Evolutionary conservation across 176 grass and related monocot genomes (phyloP).

Genomic region (Dendrocalamus sinicus): DNA sequence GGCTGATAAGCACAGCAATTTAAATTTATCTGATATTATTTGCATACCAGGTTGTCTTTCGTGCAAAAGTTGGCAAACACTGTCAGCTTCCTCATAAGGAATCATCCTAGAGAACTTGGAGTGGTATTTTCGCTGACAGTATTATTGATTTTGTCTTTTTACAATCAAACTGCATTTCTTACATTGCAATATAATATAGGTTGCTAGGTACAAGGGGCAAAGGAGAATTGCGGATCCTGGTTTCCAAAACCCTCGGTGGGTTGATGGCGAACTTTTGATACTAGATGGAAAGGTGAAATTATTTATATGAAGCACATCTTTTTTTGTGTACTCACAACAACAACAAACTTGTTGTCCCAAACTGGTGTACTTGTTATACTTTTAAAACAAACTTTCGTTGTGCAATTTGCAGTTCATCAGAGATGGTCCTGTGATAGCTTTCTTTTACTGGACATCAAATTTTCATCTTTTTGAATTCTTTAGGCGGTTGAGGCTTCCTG

Average conservation of each 20-base stretch:
- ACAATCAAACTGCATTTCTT: constrained; percentile 31
- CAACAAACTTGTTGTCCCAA: no score
- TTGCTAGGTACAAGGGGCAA: constrained; percentile 90
- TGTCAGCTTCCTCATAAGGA: constrained; percentile 88
- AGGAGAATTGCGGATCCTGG: constrained; percentile 78
- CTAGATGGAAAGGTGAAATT: constrained; percentile 89
- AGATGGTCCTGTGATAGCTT: constrained; percentile 88
- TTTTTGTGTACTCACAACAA: constrained; percentile 17
- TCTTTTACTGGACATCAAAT: constrained; percentile 87
- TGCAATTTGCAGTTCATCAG: constrained; percentile 79
- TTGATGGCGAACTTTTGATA: constrained; percentile 92
- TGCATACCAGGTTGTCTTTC: constrained; percentile 74
- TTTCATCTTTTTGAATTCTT: constrained; percentile 89
- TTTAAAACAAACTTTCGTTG: constrained; percentile 46
- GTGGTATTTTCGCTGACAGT: constrained; percentile 63
- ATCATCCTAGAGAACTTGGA: constrained; percentile 97
- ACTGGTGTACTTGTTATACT: neutral
- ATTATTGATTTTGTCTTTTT: constrained; percentile 36
- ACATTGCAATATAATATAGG: constrained; percentile 52
- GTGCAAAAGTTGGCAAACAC: constrained; percentile 81
- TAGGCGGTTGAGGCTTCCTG: constrained; percentile 77
- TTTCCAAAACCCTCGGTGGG: constrained; percentile 76
- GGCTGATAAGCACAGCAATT: neutral
- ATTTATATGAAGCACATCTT: constrained; percentile 18
- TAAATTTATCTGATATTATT: constrained; percentile 7